Evolutionary conservation across 1,139 yeast genomes (phyloP), one percentile per base, ranked within the genome.

Genomic region (Nakaseomyces kungkrabaensis): DNA sequence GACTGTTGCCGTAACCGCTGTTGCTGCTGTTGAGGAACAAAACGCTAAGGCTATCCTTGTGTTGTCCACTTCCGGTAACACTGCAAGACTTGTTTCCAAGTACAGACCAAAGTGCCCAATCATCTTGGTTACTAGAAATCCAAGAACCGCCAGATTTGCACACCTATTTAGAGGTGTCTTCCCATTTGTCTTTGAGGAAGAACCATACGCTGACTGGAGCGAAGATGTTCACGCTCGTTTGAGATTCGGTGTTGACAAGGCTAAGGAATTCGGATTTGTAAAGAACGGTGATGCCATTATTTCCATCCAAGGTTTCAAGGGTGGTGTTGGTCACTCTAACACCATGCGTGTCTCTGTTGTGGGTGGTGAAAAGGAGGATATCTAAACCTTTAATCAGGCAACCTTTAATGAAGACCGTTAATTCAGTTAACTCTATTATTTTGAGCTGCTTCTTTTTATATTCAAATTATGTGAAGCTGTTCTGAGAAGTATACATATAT

Each of bases 251-350:
- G 85, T 92, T 71, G 77, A 82, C 60, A 90, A 85, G 76, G 97
- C 96, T 60, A 78, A 84, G 67, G 84, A 80, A 59, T 79, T 90
- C 65, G 96, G 95, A 60, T 82, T 92, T 71, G 76, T 92, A 69
- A 73, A 75, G 65, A 81, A 81, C 73, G 96, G 96, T 72, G 97
- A 89, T 71, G 77, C 86, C 53, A 85, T 89, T 65, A 89, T 92
- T 62, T 87, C 96, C 67, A 85, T 92, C 69, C 98, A 92, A 79
- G 98, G 98, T 70, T 92, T 96, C 94, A 87, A 95, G 68, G 86
- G 94, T 71, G 98, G 98, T 74, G 78, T 90, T 58, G 99, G 98
- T 69, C 96, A 92, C 81, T 86, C 98, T 68, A 92, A 92, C 85
- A 92, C 98, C 58, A 81, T 92, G 72, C 92, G 98, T 79, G 71